Percentiles rank a stretch among this genome's conserved stretches.
phyloP scores from a whole-genome alignment of 768 basidiomycete species.

The Boletus sensibilis region DNA sequence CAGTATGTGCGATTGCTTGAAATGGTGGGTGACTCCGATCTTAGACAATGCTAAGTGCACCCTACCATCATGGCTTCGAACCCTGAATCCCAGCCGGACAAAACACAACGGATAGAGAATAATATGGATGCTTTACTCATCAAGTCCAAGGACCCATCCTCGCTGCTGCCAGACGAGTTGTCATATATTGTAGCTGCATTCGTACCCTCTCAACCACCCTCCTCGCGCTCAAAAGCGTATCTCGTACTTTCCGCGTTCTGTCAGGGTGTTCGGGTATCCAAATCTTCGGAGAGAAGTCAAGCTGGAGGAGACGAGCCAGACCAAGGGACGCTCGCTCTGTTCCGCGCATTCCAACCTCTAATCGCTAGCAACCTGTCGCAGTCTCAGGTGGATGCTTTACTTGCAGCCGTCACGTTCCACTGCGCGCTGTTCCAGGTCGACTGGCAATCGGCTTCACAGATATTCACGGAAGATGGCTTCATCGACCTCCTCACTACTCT shows the following conservation, averaged over 20 bases:
- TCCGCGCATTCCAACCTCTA: slow-evolving; percentile 48
- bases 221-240: slow-evolving; percentile 65
- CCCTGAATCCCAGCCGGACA: neutral
- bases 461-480: slow-evolving; percentile 64
- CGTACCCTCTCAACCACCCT: slow-evolving; percentile 43
- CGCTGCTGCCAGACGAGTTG: slow-evolving; percentile 56
- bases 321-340: slow-evolving; percentile 49
- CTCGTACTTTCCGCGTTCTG: slow-evolving; percentile 68
- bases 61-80: slow-evolving; percentile 15
- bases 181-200: slow-evolving; percentile 52
- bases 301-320: slow-evolving; percentile 41
- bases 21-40: neutral
- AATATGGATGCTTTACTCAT: slow-evolving; percentile 33
- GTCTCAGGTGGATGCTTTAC: slow-evolving; percentile 49
- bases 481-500: slow-evolving; percentile 60
- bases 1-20: neutral
- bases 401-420: slow-evolving; percentile 63
- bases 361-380: slow-evolving; percentile 53
- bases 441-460: slow-evolving; percentile 57
- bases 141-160: slow-evolving; percentile 33
- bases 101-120: neutral
- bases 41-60: neutral
- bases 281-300: slow-evolving; percentile 34
- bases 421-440: slow-evolving; percentile 86
- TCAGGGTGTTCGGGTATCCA: slow-evolving; percentile 49